Base-by-base conservation (phyloP, 179 eudicot genomes). In the Heliamphora pulchella region DNA sequence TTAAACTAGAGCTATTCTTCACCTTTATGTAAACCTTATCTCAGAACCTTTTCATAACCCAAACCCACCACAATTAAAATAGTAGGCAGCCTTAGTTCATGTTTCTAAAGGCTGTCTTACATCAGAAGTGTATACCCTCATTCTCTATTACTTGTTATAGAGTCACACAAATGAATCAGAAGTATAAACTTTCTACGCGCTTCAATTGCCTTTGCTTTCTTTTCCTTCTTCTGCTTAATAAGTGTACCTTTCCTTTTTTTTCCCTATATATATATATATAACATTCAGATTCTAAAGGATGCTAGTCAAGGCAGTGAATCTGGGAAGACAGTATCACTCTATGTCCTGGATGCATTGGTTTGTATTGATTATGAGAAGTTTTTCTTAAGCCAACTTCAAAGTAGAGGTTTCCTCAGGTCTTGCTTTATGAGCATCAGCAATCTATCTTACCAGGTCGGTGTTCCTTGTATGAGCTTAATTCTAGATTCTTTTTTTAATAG, bases 261-360 rank as follows among this genome's bases (percentile, higher is more conserved):
- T n/a, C 65, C 9, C 43, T 69, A 46, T 55, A 59, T 13, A 66
- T 14, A 58, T 48, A 31, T 31, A 31, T 31, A 31, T 68, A 31
- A 67, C 64, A 66, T 83, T 64, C 87, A 95, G 99, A 91, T 92
- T 74, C 83, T 90, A 79, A 96, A 86, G 81, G 98, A 96, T 91
- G 98, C 97, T 75, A 88, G 88, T 64, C 99, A 90, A 84, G 99
- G 98, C 75, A 96, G 94, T 89, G 98, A 96, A 90, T 91, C 99
- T 80, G 94, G 92, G 77, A 96, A 92, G 86, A 90, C 96, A 66
- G 88, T 96, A 86, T 82, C 98, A 55, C 88, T 90, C 69, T 89
- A 91, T 86, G 92, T 94, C 83, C 84, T 96, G 80, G 97, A 91
- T 89, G 97, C 94, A 76, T 78, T 96, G 81, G 84, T 96, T 76